Evolutionary conservation across 352 stramenopile species (phyloP), one percentile per base, ranked within the genome.

Genomic region (Saprolegnia parasitica): DNA sequence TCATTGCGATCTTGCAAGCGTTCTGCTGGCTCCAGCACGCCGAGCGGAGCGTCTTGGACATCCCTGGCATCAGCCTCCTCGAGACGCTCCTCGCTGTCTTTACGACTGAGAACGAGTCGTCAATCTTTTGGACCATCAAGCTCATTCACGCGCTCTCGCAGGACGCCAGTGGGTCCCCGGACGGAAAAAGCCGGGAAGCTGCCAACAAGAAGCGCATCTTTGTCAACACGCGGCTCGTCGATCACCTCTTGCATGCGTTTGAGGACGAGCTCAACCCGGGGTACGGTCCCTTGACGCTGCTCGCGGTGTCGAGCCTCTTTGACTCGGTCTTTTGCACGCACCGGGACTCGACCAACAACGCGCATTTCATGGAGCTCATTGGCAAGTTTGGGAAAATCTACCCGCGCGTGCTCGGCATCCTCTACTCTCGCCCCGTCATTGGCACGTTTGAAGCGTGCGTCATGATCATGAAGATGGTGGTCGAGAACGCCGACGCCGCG

Each of bases 401-500:
- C 50, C 58, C 58, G 29, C 39, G 55, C 11, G 39, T 80, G 13
- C 72, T 95, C 3, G 65, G 91, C 26, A 76, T 81, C 9, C 63
- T 93, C 20, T 79, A 76, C 3, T 76, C 74, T 39, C 77, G 86
- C 68, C 65, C 73, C 24, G 84, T 85, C 62, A 78, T 83, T 18
- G 86, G 86, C 15, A 72, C 91, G 35, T 76, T 78, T 13, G 84
- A 85, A 10, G 76, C 79, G 11, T 76, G 84, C 18, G 81, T 85
- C 29, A 84, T 80, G 20, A 63, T 90, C 0, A 68, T 95, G 23
- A 90, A 91, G 55, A 75, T 88, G 26, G 74, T 89, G 32, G 77
- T 95, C 13, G 84, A 95, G 20, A 77, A 89, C 56, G 75, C 77
- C n/a, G 83, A 93, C 49, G 68, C 74, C 21, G 82, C 83, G 52